Base-by-base conservation (phyloP, 2,329 filamentous ascomycete genomes). In the Magnaporthiopsis poae region DNA sequence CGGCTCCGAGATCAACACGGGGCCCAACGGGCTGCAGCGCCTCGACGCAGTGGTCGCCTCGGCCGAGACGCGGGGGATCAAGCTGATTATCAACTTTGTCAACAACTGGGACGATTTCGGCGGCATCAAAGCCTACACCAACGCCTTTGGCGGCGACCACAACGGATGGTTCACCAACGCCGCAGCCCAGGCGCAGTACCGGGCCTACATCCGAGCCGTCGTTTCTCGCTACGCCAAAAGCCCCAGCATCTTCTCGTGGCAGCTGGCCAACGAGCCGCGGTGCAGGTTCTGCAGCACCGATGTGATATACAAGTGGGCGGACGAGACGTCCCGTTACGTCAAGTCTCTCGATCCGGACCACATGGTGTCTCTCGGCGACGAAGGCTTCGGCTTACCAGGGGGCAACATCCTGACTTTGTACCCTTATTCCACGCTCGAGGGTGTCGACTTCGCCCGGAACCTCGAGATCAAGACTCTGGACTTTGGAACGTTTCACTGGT, bases 91-190 rank as follows among this genome's bases (percentile, higher is more conserved):
- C 72, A 83, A 85, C 70, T 85, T 89, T 61, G 85, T 89, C 66
- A 90, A 90, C 76, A 86, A 90, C 76, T 90, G 87, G 87, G 79
- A 79, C 62, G 88, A 90, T 71, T 89, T 88, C 61, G 87, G 69
- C 35, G 86, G 87, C 63, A 88, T 88, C 76, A 78, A 79, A 13
- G 82, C 83, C 1, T 88, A 88, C 70, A 80, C 81, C 61, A 77
- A 74, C 13, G 83, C 81, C 1, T 87, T 84, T 66, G 85, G 83
- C 56, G 82, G 81, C 29, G 76, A 74, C 66, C 78, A 84, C 67
- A 77, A 80, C 33, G 74, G 75, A 12, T 88, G 84, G 79, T 88
- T 86, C 73, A 82, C 79, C 36, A 80, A 82, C 67, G 68, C 75
- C 3, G 71, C 71, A 2, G 80, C 79, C 8, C 82, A 85, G 72